Evolutionary conservation across 768 basidiomycete species (phyloP), one percentile per base, ranked within the genome.

Genomic region (Hypsizygus marmoreus): DNA sequence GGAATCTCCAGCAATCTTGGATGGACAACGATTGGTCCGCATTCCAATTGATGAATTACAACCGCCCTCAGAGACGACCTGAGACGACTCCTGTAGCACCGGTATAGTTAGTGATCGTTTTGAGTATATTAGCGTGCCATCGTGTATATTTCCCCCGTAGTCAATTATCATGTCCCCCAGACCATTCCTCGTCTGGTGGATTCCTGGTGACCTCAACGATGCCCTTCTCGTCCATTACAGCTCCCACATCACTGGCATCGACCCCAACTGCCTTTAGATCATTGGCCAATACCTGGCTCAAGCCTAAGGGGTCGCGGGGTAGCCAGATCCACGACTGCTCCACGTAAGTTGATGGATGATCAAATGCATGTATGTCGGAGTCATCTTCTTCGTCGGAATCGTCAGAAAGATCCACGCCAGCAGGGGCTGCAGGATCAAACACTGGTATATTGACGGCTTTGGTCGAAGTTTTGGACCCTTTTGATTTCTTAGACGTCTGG

Each of bases 11-110:
- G 38, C 40, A 14, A 36, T 53, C 14, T 26, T 55, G 9, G 65
- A 68, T 6, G 84, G 85, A 32, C 79, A 86, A 55, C 76, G 82
- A 40, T 70, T 89, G 23, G 85, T 89, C 20, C 84, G 86, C n/a
- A 75, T 89, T 8, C 84, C 86, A 0, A 71, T 88, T 26, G 86
- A 88, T 43, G 84, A 85, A 32, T 58, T 88, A 32, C 77, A 80
- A 53, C 57, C 61, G n/a, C n/a, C n/a, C n/a, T n/a, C n/a, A 49
- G 54, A 52, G 44, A 50, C 60, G 4, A 60, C 9, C 55, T 58
- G 32, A 61, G 43, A 39, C 49, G 44, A 56, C 24, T 54, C 14
- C 20, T 30, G 9, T 14, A 40, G 43, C n/a, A 36, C 19, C n/a
- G n/a, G 11, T 17, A 2, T 33, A n/a, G n/a, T n/a, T n/a, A n/a